Base-by-base conservation (phyloP, 768 basidiomycete genomes). In the Suillus occidentalis region DNA sequence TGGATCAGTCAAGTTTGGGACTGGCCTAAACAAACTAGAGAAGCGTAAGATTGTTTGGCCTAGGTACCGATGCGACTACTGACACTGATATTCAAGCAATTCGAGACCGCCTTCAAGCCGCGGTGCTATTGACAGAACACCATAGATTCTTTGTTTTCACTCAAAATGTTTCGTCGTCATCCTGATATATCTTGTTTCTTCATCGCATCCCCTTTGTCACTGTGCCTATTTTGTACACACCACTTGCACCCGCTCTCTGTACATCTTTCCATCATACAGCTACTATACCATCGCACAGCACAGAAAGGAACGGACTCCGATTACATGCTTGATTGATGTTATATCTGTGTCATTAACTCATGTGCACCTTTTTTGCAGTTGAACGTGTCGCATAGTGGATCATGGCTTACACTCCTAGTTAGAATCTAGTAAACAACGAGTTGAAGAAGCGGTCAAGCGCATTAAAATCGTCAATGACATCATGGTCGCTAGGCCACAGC, bases 1-100 rank as follows among this genome's bases (percentile, higher is more conserved):
- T 97, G 94, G 94, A 89, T 95, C 64, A 83, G 88, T 67, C 84
- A 91, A 72, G 89, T 95, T 49, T 94, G 91, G 91, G 87, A 84
- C 64, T 94, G 91, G 91, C 82, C 83, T 61, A 83, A 82, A 39
- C 83, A 22, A 64, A 60, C 75, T 45, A 70, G 62, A 47, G 69
- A 70, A 60, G 22, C 61, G 75, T 76, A 53, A 58, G 76, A 42
- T 31, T 31, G 18, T 61, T 59, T 25, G 28, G 42, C 12, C 39
- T 59, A 12, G 25, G 25, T 31, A 18, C 5, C 18, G 22, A 43
- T 31, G 8, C 8, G 58, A 28, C 7, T 42, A 31, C 40, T 59
- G 18, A 59, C 25, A 42, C 58, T 7, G 18, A 28, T 55, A 28
- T 31, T 13, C 6, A 40, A 59, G 58, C 20, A 42, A 59, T 59